Conservation (phyloP, 306 rosid species). For the Corylus americana region DNA sequence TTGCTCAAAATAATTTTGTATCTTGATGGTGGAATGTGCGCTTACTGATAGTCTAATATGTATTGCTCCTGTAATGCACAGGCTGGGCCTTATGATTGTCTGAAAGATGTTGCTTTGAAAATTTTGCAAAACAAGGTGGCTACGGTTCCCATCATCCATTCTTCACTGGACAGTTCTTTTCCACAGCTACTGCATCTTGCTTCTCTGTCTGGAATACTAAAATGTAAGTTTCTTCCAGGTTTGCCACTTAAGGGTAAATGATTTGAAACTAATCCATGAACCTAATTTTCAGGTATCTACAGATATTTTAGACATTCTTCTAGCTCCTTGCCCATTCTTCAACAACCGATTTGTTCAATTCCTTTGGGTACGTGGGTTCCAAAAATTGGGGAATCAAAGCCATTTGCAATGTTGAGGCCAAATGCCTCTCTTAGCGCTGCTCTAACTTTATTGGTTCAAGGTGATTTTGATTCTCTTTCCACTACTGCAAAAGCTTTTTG, state of each 20-base stretch:
- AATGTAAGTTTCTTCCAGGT: conserved; percentile 49
- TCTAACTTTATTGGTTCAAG: conserved; percentile 69
- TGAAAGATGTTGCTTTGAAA: conserved; percentile 75
- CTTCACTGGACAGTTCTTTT: conserved; percentile 56
- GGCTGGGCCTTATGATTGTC: conserved; percentile 76
- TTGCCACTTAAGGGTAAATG: conserved; percentile 23
- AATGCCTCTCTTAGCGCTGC: conserved; percentile 70
- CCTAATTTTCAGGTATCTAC: conserved; percentile 69
- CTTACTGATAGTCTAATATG: background rate
- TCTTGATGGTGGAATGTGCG: background rate
- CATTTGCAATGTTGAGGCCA: conserved; percentile 71
- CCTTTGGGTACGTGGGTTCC: conserved; percentile 88
- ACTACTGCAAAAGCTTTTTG: background rate
- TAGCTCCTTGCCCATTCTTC: conserved; percentile 79
- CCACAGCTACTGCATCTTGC: conserved; percentile 77
- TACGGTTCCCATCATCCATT: conserved; percentile 61
- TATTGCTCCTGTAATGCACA: conserved; percentile 34
- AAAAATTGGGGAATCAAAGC: conserved; percentile 68
- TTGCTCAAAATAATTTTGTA: background rate
- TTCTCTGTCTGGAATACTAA: conserved; percentile 70
- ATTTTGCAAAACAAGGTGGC: conserved; percentile 72
- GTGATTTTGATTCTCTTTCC: conserved; percentile 43
- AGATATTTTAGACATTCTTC: conserved; percentile 72
- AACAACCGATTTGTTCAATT: conserved; percentile 65
- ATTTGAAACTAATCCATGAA: conserved; percentile 42